These are phyloP conservation scores for Coniochaeta sp. DNA, from an alignment of 2,329 filamentous ascomycete genomes.

Conservation along the genomic window DNA sequence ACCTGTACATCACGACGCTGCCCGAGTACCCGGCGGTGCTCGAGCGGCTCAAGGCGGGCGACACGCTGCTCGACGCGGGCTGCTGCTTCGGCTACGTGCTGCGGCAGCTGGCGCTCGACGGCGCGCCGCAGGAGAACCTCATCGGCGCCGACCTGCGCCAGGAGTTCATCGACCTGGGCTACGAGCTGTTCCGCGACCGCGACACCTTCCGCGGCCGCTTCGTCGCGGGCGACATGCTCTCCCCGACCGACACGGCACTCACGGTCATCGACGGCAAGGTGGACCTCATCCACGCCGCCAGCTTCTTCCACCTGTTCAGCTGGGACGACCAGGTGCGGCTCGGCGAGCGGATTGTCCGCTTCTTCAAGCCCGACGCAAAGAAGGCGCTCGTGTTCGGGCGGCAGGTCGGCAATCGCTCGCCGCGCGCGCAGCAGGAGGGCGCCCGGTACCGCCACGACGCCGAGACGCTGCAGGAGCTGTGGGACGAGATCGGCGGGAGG, in stretches of 20 bases:
- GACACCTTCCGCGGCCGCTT: slow-evolving; percentile 12
- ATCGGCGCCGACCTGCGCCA: slow-evolving; percentile 28
- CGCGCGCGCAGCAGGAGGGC: slow-evolving; percentile 10
- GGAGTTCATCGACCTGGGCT: slow-evolving; percentile 24
- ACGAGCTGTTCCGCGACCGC: slow-evolving; percentile 24
- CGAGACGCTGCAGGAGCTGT: slow-evolving; percentile 30
- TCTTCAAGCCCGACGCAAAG: slow-evolving; percentile 13
- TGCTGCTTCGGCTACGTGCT: slow-evolving; percentile 38
- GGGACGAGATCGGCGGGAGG: slow-evolving; percentile 29
- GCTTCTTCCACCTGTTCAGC: slow-evolving; percentile 24
- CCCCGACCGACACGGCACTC: slow-evolving; percentile 9
- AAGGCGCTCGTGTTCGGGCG: slow-evolving; percentile 19
- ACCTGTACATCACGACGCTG: slow-evolving; percentile 23
- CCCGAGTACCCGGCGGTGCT: slow-evolving; percentile 22
- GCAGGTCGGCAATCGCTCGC: slow-evolving; percentile 18
- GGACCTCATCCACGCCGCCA: slow-evolving; percentile 20
- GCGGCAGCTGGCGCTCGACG: slow-evolving; percentile 30
- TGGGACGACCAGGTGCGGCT: slow-evolving; percentile 18
- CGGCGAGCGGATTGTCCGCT: slow-evolving; percentile 15
- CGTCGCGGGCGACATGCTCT: slow-evolving; percentile 18
- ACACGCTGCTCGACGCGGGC: slow-evolving; percentile 28
- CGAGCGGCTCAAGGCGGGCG: slow-evolving; percentile 17
- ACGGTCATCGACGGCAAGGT: slow-evolving; percentile 14
- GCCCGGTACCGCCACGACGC: slow-evolving; percentile 30
- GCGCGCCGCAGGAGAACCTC: slow-evolving; percentile 27